Evolutionary conservation across 2,329 filamentous ascomycete genomes (phyloP).

Genomic region (Ambrosiella cleistominuta): DNA sequence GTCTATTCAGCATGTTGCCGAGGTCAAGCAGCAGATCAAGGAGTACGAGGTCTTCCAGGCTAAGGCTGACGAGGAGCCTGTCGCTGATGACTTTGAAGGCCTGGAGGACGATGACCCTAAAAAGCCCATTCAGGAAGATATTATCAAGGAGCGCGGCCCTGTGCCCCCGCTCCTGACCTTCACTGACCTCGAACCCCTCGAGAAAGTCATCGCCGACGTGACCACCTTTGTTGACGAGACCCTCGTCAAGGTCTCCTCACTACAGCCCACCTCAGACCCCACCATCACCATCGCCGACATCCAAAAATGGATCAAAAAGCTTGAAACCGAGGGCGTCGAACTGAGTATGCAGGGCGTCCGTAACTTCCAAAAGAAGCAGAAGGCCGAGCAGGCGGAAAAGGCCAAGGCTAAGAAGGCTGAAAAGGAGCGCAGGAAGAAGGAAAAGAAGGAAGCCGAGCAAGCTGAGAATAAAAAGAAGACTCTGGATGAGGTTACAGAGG

Average conservation of each 20-base stretch:
- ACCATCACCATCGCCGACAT: slow-evolving; percentile 58
- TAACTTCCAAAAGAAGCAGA: slow-evolving; percentile 31
- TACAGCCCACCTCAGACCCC: slow-evolving; percentile 55
- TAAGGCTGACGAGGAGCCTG: slow-evolving; percentile 7
- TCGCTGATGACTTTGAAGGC: slow-evolving; percentile 46
- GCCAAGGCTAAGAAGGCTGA: slow-evolving; percentile 24
- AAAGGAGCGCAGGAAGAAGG: slow-evolving; percentile 23
- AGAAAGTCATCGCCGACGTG: slow-evolving; percentile 43
- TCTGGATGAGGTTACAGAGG: slow-evolving; percentile 17
- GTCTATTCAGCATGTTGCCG: slow-evolving; percentile 50
- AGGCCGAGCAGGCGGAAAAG: slow-evolving; percentile 29
- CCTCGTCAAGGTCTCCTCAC: slow-evolving; percentile 50
- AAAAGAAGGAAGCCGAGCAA: slow-evolving; percentile 18
- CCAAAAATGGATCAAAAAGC: slow-evolving; percentile 46
- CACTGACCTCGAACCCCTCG: slow-evolving; percentile 51
- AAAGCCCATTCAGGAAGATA: slow-evolving; percentile 27
- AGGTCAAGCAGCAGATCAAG: slow-evolving; percentile 51
- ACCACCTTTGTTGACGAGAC: slow-evolving; percentile 60
- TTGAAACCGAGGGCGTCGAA: slow-evolving; percentile 53
- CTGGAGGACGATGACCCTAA: slow-evolving; percentile 51
- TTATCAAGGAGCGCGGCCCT: slow-evolving; percentile 30
- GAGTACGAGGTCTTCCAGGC: slow-evolving; percentile 48
- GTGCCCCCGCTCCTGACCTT: slow-evolving; percentile 51
- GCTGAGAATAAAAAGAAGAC: slow-evolving; percentile 19
- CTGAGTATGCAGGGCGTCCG: slow-evolving; percentile 52